Evolutionary conservation across 1,139 yeast species (phyloP).

Genomic region (Scheffersomyces lignicola): DNA sequence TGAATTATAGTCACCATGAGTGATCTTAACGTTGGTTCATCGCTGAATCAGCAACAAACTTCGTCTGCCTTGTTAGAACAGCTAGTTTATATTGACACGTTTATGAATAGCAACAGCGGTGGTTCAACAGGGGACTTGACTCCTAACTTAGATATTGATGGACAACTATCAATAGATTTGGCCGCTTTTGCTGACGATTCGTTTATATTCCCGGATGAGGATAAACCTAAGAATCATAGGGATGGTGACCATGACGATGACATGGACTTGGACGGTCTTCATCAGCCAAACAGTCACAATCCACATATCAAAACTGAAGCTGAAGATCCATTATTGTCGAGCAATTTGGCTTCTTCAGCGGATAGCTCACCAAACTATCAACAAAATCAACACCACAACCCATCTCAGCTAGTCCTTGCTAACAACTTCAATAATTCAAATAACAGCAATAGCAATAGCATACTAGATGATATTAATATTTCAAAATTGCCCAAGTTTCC

Average conservation of each 20-base stretch:
- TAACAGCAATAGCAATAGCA: conserved; percentile 6
- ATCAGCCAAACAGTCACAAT: conserved; percentile 8
- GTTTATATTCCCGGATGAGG: conserved; percentile 77
- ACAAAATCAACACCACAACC: not conserved
- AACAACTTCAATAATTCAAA: conserved; percentile 1
- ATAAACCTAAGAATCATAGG: conserved; percentile 47
- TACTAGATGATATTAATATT: conserved; percentile 13
- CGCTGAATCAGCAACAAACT: conserved; percentile 28
- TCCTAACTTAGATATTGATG: conserved; percentile 56
- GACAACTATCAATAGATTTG: conserved; percentile 67
- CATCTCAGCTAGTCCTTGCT: conserved; percentile 3
- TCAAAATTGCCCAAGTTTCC: conserved; percentile 55
- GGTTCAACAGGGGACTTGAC: conserved; percentile 20
- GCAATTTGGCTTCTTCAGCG: conserved; percentile 3
- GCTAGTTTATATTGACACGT: conserved; percentile 72
- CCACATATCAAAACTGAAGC: not conserved
- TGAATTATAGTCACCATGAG: too few relatives aligned
- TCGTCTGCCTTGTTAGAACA: conserved; percentile 73
- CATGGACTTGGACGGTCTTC: conserved; percentile 4
- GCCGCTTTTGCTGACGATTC: conserved; percentile 82
- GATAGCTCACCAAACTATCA: conserved; percentile 5
- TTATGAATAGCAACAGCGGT: conserved; percentile 50
- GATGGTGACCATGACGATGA: conserved; percentile 16
- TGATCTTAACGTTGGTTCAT: conserved; percentile 3
- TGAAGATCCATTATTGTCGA: conserved; percentile 3